These are phyloP conservation scores for Ceratobasidium sp. DNA, from an alignment of 1,284 basidiomycete species.

Conservation along the genomic window DNA sequence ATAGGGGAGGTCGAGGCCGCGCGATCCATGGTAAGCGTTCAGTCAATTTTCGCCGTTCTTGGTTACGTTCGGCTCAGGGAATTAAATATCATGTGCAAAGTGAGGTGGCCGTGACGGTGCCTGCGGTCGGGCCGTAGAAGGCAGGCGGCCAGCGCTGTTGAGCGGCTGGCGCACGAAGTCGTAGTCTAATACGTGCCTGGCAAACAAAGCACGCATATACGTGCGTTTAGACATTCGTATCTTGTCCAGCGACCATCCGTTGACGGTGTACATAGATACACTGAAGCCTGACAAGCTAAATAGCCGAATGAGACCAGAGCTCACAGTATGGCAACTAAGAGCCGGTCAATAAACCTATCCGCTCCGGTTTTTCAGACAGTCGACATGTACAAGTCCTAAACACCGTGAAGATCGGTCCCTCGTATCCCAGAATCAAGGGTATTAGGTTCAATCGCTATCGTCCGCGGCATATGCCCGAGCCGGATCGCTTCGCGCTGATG, in stretches of 20 bases:
- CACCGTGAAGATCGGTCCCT: not conserved
- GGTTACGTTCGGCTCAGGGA: not conserved
- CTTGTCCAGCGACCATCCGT: not conserved
- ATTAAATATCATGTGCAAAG: not conserved
- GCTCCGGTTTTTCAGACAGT: not conserved
- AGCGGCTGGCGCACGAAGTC: constrained; percentile 18
- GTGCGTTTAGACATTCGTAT: not conserved
- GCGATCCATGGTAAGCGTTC: not conserved
- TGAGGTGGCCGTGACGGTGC: not conserved
- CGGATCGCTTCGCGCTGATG: not conserved
- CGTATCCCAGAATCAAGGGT: not conserved
- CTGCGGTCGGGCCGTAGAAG: not conserved
- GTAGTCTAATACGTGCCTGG: not conserved
- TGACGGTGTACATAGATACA: not conserved
- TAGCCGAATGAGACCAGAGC: not conserved
- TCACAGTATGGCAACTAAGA: not conserved
- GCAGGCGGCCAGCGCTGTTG: constrained; percentile 20
- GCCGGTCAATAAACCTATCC: not conserved
- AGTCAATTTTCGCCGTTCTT: not conserved
- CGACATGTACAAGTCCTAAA: not conserved
- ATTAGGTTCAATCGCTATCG: not conserved
- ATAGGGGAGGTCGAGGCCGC: not conserved
- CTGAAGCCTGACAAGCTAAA: not conserved
- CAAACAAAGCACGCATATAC: not conserved
- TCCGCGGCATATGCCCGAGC: not conserved